Conservation (phyloP, 2,329 filamentous ascomycete species). For the Cladosporium sp. region DNA sequence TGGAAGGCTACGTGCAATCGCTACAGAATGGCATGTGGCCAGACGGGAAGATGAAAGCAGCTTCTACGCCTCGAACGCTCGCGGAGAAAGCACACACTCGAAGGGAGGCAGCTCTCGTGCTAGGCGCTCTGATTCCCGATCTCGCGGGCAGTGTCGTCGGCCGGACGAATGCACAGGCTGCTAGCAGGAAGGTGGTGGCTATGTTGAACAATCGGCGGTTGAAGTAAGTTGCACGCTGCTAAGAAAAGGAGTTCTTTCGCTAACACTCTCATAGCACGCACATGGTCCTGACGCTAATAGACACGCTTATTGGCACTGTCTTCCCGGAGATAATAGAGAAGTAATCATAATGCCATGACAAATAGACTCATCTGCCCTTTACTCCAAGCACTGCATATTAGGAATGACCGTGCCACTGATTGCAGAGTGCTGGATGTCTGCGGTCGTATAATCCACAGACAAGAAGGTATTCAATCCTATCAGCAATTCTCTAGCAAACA, state of each 20-base stretch:
- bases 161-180: constrained; percentile 84
- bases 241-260: constrained; percentile 26
- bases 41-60: constrained; percentile 56
- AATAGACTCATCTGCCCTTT: background rate
- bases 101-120: constrained; percentile 83
- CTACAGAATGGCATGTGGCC: constrained; percentile 84
- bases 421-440: too few relatives aligned
- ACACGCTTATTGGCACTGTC: constrained; percentile 49
- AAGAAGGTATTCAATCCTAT: too few relatives aligned
- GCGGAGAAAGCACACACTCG: constrained; percentile 77
- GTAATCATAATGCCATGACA: constrained; percentile 3
- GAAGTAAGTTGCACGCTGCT: constrained; percentile 64
- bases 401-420: too few relatives aligned
- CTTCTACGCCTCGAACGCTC: constrained; percentile 59
- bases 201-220: constrained; percentile 87
- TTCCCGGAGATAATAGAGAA: constrained; percentile 38
- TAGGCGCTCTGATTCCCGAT: constrained; percentile 87
- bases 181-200: constrained; percentile 83
- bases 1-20: constrained; percentile 73
- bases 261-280: constrained; percentile 43
- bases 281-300: constrained; percentile 51
- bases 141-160: constrained; percentile 91
- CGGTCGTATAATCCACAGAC: background rate
- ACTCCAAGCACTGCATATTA: too few relatives aligned
- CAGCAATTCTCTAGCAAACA: too few relatives aligned